Base-by-base conservation (phyloP, 495 filamentous ascomycete genomes). In the Neurospora tetrasperma region DNA sequence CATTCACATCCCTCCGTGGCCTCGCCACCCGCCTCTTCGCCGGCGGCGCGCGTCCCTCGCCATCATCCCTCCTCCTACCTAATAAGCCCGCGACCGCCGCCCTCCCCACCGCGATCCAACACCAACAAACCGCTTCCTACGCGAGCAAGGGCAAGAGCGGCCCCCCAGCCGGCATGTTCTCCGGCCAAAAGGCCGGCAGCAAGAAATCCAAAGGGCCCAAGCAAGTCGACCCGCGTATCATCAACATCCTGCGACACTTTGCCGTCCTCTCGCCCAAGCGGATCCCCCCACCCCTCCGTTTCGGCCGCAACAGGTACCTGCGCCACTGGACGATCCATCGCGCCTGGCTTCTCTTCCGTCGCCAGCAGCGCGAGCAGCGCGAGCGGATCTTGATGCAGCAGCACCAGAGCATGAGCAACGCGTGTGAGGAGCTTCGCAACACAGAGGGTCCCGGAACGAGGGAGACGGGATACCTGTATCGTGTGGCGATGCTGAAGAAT, bases 241-340 rank as follows among this genome's bases (percentile, higher is more conserved):
- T 81, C 76, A 79, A 78, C 75, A 78, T 81, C 75, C 75, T 80
- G 0, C 66, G 70, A 14, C 78, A 77, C 74, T 71, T 81, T 11
- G 73, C 77, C 66, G 42, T 78, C 18, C 77, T 80, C 39, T 77
- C 75, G 38, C 79, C 79, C 4, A 43, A 66, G 41, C 76, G 77
- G 11, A 79, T 79, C 72, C 93, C 93, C 0, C 89, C 92, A 3
- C 94, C 94, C 3, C 88, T 98, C 75, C 89, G 92, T 74, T 91
- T 97, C 87, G 92, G 89, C 38, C 93, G 94, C 75, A 92, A 91
- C 84, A 91, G 96, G 71, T 88, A 89, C 84, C 90, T 98, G 75
- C 92, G 96, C 35, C 96, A 99, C 85, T 99, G 96, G 96, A 97
- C 96, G 70, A 98, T 99, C 85, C 94, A 98, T 84, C 94, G 96